These are phyloP conservation scores for Ceratocystis cacaofunesta DNA, from an alignment of 2,329 filamentous ascomycete genomes.

Conservation along the genomic window DNA sequence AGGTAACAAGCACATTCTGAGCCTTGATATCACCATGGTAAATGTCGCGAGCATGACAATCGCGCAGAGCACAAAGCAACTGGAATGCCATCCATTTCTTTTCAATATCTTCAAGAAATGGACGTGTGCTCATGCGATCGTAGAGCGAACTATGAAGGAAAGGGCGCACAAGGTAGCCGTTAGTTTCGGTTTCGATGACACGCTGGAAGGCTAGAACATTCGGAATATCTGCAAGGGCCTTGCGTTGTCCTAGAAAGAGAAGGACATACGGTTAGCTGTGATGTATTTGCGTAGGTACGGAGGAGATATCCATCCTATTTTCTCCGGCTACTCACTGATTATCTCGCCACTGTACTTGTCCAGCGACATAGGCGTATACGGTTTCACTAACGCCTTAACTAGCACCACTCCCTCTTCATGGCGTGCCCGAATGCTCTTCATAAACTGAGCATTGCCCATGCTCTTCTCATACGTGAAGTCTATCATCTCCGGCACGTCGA, in stretches of 20 bases:
- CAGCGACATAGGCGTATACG: slow-evolving; percentile 67
- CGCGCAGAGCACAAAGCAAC: slow-evolving; percentile 76
- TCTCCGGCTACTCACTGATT: slow-evolving; percentile 39
- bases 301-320: too few species aligned
- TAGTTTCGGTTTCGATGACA: slow-evolving; percentile 78
- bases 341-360: slow-evolving; percentile 65
- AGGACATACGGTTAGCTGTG: too few species aligned
- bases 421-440: slow-evolving; percentile 87
- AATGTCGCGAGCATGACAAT: slow-evolving; percentile 76
- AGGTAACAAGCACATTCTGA: slow-evolving; percentile 90
- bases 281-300: too few species aligned
- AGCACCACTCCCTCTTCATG: slow-evolving; percentile 84
- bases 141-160: slow-evolving; percentile 95
- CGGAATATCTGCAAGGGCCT: slow-evolving; percentile 63
- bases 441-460: slow-evolving; percentile 80
- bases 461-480: slow-evolving; percentile 87
- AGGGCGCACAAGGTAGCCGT: slow-evolving; percentile 85
- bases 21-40: slow-evolving; percentile 99
- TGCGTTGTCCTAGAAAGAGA: slow-evolving; percentile 52
- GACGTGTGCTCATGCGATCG: slow-evolving; percentile 88
- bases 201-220: slow-evolving; percentile 86
- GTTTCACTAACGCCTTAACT: slow-evolving; percentile 90
- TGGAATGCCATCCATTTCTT: slow-evolving; percentile 99
- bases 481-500: slow-evolving; percentile 81
- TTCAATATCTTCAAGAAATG: slow-evolving; percentile 92